Evolutionary conservation across 257 asterid genomes (phyloP).

Genomic region (Solanum infundibuliforme): DNA sequence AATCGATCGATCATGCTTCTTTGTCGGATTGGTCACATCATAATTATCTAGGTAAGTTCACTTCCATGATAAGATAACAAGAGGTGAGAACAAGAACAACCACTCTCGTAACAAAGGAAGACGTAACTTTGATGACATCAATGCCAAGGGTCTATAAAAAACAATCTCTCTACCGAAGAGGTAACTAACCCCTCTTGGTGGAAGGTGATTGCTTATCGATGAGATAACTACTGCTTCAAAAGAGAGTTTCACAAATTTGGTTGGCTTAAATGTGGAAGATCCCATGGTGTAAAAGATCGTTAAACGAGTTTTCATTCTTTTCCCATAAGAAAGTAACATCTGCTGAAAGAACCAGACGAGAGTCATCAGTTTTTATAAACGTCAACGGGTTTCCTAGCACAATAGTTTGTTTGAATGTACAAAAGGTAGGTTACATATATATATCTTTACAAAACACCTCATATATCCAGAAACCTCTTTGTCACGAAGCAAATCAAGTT

Average conservation of each 20-base stretch:
- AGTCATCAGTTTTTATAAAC: neutral
- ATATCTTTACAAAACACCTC: neutral
- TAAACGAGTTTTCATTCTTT: neutral
- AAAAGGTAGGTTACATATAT: neutral
- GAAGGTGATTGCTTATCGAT: neutral
- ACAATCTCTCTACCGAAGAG: neutral
- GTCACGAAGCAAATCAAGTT: neutral
- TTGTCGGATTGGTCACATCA: neutral
- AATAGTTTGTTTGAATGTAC: neutral
- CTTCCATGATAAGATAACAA: neutral
- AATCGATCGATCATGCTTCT: neutral
- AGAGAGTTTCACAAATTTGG: neutral
- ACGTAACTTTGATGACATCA: neutral
- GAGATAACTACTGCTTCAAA: neutral
- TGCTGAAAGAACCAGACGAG: neutral
- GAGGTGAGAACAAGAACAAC: neutral
- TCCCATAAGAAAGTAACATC: neutral
- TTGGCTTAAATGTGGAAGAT: neutral
- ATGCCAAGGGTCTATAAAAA: neutral
- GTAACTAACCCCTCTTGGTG: neutral
- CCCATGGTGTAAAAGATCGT: neutral
- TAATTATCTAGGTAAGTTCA: neutral
- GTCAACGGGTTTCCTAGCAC: neutral
- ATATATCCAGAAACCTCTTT: neutral
- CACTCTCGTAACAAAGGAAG: neutral